Conservation (phyloP, 805 yeast genomes). For the Ogataea pilisensis region DNA sequence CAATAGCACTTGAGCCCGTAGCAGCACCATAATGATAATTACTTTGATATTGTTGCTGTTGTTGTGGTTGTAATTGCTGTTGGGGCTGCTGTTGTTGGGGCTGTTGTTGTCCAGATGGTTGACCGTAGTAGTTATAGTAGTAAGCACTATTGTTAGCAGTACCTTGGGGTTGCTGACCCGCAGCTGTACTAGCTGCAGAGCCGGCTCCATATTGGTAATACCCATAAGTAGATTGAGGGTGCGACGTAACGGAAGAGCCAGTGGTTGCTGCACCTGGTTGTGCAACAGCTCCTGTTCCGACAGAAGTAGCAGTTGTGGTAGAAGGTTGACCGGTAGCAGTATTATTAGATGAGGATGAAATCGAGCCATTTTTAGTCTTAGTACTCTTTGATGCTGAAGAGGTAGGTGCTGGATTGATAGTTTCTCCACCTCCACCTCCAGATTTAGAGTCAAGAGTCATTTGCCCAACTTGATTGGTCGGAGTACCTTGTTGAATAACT, state of each 20-base stretch:
- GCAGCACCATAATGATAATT: conserved; percentile 16
- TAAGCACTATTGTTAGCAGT: conserved; percentile 5
- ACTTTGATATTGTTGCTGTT: conserved; percentile 16
- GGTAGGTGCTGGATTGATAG: background rate
- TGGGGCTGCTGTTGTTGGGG: too few relatives aligned
- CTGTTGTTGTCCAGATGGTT: conserved; percentile 3
- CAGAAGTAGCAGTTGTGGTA: background rate
- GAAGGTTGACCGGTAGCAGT: conserved; percentile 1
- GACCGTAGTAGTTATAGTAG: conserved; percentile 15
- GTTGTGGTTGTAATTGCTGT: conserved; percentile 6
- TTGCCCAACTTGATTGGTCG: conserved; percentile 24
- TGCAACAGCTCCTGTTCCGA: too few relatives aligned
- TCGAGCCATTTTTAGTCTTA: conserved; percentile 4
- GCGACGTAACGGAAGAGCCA: background rate
- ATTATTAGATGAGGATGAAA: conserved; percentile 5
- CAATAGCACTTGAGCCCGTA: background rate
- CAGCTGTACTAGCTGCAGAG: background rate
- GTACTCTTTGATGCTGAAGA: conserved; percentile 2
- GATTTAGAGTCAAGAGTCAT: conserved; percentile 16
- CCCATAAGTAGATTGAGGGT: conserved; percentile 10
- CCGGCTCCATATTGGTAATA: conserved; percentile 8
- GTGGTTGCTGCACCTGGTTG: background rate
- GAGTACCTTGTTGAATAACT: conserved; percentile 30
- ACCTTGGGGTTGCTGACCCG: conserved; percentile 7
- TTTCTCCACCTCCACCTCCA: conserved; percentile 5